phyloP scores from a whole-genome alignment of 1,284 basidiomycete species.

The Gomphus sp. region DNA sequence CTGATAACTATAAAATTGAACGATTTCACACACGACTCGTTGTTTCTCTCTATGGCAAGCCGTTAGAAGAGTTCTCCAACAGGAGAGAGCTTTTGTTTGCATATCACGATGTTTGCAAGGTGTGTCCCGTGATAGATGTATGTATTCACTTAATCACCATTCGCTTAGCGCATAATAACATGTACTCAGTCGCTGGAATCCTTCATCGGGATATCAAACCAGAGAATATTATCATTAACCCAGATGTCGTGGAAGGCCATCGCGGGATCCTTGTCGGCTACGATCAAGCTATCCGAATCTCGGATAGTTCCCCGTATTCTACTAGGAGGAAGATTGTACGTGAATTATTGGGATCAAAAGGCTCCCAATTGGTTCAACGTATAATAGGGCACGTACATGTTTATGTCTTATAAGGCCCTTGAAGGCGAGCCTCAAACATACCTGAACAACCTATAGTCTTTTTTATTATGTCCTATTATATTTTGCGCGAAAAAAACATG shows the following conservation, averaged over 20 bases:
- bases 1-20: not conserved
- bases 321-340: not conserved
- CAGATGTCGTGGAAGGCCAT: not conserved
- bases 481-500: not conserved
- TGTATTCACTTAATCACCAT: not conserved
- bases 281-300: not conserved
- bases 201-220: not conserved
- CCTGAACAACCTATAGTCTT: not conserved
- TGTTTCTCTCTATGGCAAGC: too few species aligned
- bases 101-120: too few species aligned
- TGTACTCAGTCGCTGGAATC: too few species aligned
- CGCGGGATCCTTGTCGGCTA: not conserved
- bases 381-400: not conserved
- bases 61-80: too few species aligned
- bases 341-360: not conserved
- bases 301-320: not conserved
- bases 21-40: too few species aligned
- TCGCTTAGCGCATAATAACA: not conserved
- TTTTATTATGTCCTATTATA: not conserved
- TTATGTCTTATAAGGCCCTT: too few species aligned
- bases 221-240: too few species aligned
- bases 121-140: too few species aligned
- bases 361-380: not conserved
- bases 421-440: not conserved
- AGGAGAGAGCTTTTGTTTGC: too few species aligned